Evolutionary conservation across 345 rosid genomes (phyloP).

Genomic region (Iberis pinnata): DNA sequence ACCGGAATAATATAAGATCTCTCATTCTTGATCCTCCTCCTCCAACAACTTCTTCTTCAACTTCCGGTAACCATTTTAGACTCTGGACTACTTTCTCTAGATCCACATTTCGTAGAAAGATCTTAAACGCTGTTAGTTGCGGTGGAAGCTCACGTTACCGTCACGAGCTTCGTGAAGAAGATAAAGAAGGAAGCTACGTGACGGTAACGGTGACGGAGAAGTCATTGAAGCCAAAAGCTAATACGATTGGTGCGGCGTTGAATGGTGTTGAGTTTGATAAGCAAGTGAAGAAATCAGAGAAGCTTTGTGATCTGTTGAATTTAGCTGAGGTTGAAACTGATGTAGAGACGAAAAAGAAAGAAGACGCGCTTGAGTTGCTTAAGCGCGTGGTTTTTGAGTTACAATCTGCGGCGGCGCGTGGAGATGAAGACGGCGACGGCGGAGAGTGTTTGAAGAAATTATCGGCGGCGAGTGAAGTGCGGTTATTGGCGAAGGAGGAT

Average conservation of each 20-base stretch:
- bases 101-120: constrained; percentile 57
- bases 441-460: constrained; percentile 18
- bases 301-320: constrained; percentile 70
- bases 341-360: constrained; percentile 57
- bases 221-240: constrained; percentile 27
- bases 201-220: constrained; percentile 26
- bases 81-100: constrained; percentile 57
- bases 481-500: constrained; percentile 74
- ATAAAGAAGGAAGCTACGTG: constrained; percentile 22
- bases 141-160: constrained; percentile 62
- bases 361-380: constrained; percentile 56
- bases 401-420: constrained; percentile 38
- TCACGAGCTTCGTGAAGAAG: constrained; percentile 34
- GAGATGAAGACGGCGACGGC: constrained; percentile 11
- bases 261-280: constrained; percentile 23
- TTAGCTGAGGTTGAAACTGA: constrained; percentile 67
- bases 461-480: constrained; percentile 53
- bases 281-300: constrained; percentile 52
- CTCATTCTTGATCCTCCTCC: constrained; percentile 48
- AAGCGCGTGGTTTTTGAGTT: constrained; percentile 61
- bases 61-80: constrained; percentile 37
- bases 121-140: constrained; percentile 70
- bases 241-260: constrained; percentile 29
- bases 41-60: constrained; percentile 33
- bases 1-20: constrained; percentile 63